Base-by-base conservation (phyloP, 495 filamentous ascomycete genomes). In the Aspergillus nidulans region DNA sequence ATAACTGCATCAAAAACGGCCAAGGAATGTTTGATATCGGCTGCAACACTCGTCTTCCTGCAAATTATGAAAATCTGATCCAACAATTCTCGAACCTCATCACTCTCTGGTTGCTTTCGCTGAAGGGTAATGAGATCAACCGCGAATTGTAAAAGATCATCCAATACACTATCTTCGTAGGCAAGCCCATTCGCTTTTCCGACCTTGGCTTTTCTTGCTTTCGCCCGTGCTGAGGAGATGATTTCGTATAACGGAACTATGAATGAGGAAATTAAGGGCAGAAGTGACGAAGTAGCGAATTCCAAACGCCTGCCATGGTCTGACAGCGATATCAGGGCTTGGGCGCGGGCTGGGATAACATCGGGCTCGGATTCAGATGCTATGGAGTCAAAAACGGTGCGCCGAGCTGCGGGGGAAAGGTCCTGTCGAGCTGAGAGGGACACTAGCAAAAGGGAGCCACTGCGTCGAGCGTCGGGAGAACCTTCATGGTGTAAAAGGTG, bases 91-190 rank as follows among this genome's bases (percentile, higher is more conserved):
- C 80, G 80, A 39, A 91, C 77, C 49, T 89, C 85, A 24, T 78
- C 76, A 46, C 88, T 83, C 34, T 80, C 78, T 36, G 90, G 87
- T 25, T 85, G 80, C 54, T 85, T 88, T 66, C 86, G 87, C 68
- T 91, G 92, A 70, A 92, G 86, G 59, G 87, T 91, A 69, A 94
- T 85, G 55, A 94, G 73, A 62, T 91, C 84, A n/a, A 84, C 83
- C 24, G 88, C 78, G 43, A 91, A 88, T 44, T 81, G 75, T 61
- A 95, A 88, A 6, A 95, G 71, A 52, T 83, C 79, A 40, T 77
- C 77, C 34, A 96, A 72, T 59, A 81, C 83, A 42, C 78, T 80
- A 56, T 90, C 89, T 59, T 92, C 89, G 43, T 71, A 63, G 12
- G 42, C 63, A 10, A 69, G 55, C 5, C 77, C 77, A 32, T 78